Percentiles rank a stretch among this genome's conserved stretches.
These are phyloP conservation scores for Thielaviopsis ethacetica DNA, from an alignment of 2,329 filamentous ascomycete genomes.

Conservation along the genomic window DNA sequence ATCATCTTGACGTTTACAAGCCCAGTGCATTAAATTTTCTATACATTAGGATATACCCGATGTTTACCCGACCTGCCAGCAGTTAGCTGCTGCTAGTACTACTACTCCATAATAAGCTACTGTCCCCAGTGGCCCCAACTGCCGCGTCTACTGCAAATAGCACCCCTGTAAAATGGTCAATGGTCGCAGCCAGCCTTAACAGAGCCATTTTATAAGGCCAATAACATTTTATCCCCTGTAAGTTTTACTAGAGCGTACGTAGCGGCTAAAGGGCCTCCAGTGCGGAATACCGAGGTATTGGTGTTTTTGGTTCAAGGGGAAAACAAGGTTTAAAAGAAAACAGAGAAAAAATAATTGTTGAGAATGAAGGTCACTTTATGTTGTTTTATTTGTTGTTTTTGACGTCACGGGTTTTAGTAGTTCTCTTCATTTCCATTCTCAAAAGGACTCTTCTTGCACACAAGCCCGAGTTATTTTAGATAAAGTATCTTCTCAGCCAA, in stretches of 20 bases:
- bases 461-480: too few species aligned
- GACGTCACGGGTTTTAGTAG: too few species aligned
- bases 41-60: neutral
- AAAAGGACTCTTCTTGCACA: too few species aligned
- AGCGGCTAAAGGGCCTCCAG: neutral
- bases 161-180: too few species aligned
- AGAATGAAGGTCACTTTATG: neutral
- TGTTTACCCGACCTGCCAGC: constrained; percentile 4
- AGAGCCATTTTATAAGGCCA: neutral
- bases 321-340: too few species aligned
- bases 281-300: neutral
- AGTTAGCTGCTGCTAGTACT: too few species aligned
- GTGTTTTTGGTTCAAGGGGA: too few species aligned
- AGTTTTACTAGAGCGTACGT: neutral
- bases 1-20: too few species aligned
- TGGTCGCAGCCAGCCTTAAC: too few species aligned
- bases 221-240: neutral
- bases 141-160: too few species aligned
- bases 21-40: neutral
- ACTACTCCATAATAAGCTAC: constrained; percentile 4
- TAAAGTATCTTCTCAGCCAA: neutral
- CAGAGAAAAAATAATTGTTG: neutral
- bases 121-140: too few species aligned
- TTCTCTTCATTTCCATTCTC: too few species aligned
- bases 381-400: neutral